Conservation (phyloP, 139 green algal genomes). For the Picochlorum sp. region DNA sequence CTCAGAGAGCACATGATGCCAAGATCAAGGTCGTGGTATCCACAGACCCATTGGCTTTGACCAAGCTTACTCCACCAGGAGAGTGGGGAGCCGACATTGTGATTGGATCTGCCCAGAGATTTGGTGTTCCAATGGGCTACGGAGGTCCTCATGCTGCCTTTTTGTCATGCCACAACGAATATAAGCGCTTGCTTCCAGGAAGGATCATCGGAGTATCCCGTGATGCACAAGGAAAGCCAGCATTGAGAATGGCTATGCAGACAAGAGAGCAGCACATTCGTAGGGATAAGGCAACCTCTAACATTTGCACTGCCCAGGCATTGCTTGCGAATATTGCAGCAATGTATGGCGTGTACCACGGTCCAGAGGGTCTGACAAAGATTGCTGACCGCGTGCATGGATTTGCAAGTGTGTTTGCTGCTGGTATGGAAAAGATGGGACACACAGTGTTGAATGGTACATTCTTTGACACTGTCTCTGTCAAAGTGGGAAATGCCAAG, state of each 20-base stretch:
- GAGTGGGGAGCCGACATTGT: constrained; percentile 98
- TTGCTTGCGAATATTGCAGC: constrained; percentile 97
- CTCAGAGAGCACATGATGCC: constrained; percentile 45
- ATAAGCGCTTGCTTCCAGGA: constrained; percentile 91
- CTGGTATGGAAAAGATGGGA: constrained; percentile 66
- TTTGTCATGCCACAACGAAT: constrained; percentile 84
- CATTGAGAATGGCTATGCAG: constrained; percentile 99
- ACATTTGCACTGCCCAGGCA: constrained; percentile 98
- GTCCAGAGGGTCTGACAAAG: constrained; percentile 80
- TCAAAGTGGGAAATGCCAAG: constrained; percentile 39
- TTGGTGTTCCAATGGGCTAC: constrained; percentile 97
- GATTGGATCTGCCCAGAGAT: constrained; percentile 89
- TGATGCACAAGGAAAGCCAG: constrained; percentile 77
- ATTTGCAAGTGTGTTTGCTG: constrained; percentile 73
- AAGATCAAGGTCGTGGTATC: constrained; percentile 73
- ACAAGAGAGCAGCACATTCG: constrained; percentile 99
- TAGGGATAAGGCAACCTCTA: constrained; percentile 98
- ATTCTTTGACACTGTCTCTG: constrained; percentile 95
- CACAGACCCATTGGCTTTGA: constrained; percentile 96
- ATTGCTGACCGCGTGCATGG: constrained; percentile 86
- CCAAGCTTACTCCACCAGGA: constrained; percentile 84
- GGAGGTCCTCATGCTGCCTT: constrained; percentile 97
- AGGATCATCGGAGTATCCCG: constrained; percentile 93
- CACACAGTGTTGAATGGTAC: constrained; percentile 28
- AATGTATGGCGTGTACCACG: constrained; percentile 97